A percentile compares a stretch with the other conserved stretches of the same genome.
Conservation (phyloP, 2,329 filamentous ascomycete genomes). For the Ceratocystis lukuohia region DNA sequence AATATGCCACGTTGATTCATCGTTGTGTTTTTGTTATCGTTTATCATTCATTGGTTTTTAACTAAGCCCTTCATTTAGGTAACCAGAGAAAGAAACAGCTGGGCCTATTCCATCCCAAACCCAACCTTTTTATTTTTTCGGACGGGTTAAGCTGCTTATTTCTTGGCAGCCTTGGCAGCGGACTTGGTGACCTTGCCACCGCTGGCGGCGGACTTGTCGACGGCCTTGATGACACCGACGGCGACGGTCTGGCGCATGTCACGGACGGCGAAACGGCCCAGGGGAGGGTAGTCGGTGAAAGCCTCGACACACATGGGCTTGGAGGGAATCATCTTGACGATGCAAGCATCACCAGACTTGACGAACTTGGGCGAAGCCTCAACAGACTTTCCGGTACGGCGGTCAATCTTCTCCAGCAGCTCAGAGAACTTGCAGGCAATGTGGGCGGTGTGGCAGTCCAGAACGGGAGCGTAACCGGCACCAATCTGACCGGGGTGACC, state of each 20-base stretch:
- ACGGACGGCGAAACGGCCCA: constrained; percentile 99
- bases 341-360: constrained; percentile 99
- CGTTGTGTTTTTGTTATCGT: constrained; percentile 11
- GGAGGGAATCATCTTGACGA: constrained; percentile 99
- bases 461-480: constrained; percentile 96
- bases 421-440: constrained; percentile 99
- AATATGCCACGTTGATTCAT: neutral
- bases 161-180: constrained; percentile 61
- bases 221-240: constrained; percentile 88
- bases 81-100: constrained; percentile 10
- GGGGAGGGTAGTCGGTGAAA: constrained; percentile 98
- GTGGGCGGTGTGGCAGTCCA: constrained; percentile 99
- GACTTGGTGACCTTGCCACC: constrained; percentile 58
- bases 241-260: constrained; percentile 89
- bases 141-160: constrained; percentile 37
- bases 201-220: constrained; percentile 48
- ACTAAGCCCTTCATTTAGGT: constrained; percentile 11
- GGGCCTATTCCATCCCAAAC: constrained; percentile 12
- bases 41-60: constrained; percentile 18
- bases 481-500: constrained; percentile 99
- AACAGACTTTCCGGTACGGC: constrained; percentile 96
- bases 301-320: constrained; percentile 99
- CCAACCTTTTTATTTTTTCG: constrained; percentile 18
- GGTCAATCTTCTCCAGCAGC: constrained; percentile 99
- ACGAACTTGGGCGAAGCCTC: constrained; percentile 95